Evolutionary conservation across 2,329 filamentous ascomycete genomes (phyloP).

Genomic region (Arthrobotrys musiformis): DNA sequence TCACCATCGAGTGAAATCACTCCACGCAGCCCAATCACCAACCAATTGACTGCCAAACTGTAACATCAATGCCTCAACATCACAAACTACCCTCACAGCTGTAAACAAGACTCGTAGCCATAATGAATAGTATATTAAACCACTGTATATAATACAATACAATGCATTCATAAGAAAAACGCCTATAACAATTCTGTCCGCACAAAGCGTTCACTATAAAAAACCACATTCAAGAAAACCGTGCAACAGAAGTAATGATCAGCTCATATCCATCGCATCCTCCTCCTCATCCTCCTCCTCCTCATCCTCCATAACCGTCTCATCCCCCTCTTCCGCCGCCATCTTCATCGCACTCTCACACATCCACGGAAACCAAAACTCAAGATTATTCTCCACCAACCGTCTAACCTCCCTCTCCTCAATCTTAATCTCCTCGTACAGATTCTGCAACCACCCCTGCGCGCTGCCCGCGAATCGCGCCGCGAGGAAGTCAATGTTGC

Average conservation of each 20-base stretch:
- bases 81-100: no score
- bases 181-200: no score
- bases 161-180: no score
- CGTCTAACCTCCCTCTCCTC: constrained; percentile 34
- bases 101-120: no score
- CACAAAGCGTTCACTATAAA: no score
- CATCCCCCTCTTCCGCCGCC: constrained; percentile 46
- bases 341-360: constrained; percentile 44
- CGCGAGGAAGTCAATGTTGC: constrained; percentile 26
- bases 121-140: no score
- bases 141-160: no score
- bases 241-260: neutral
- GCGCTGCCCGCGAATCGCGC: constrained; percentile 27
- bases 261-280: constrained; percentile 59
- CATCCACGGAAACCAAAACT: constrained; percentile 56
- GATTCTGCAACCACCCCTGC: constrained; percentile 31
- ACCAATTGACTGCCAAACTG: no score
- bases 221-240: no score
- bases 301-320: constrained; percentile 13
- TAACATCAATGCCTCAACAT: no score
- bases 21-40: no score
- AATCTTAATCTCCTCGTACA: constrained; percentile 33
- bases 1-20: no score
- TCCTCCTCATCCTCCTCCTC: constrained; percentile 60
- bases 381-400: constrained; percentile 47